Evolutionary conservation across 108 stramenopile genomes (phyloP), one percentile per base, ranked within the genome.

Genomic region (Cyclotella atomus): DNA sequence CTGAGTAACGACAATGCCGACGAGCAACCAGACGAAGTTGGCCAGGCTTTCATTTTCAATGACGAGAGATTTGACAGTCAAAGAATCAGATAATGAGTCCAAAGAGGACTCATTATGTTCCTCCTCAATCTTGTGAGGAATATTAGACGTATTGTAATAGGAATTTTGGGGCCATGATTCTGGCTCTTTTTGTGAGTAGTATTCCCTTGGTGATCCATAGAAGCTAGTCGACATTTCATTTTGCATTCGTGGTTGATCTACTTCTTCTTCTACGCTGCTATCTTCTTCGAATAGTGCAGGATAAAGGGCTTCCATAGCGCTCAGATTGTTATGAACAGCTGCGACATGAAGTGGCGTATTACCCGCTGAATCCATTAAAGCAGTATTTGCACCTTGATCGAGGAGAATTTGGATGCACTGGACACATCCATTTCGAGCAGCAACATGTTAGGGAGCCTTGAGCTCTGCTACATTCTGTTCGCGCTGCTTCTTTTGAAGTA

Each of bases 321-420:
- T 63, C 8, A 54, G 24, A 5, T 73, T 19, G 16, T 33, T 50
- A 20, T 29, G 19, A 3, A 17, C 47, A 10, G 72, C 35, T 19
- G 72, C 53, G 20, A 73, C 46, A 34, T 73, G 72, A 4, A 73
- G 29, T 19, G 72, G 32, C n/a, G 62, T 65, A 0, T 73, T 30
- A 32, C 72, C 72, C 19, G 17, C 23, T 12, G 36, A 27, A 33
- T 73, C 72, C 16, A 17, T 12, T 28, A 59, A 15, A 33, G 56
- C 65, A 41, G 65, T 46, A 12, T 36, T 59, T 19, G 74, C 74
- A 9, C 65, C 65, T 36, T 66, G 28, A 35, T 59, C 28, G 23
- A 75, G 29, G 0, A 75, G 45, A 27, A 65, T 23, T 0, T 57
- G 7, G 8, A 75, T 59, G 21, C 74, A 75, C 19, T 59, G 25